A percentile compares a stretch with the other conserved stretches of the same genome.
Conservation (phyloP, 83 land plant genomes). For the Larix sibirica region DNA sequence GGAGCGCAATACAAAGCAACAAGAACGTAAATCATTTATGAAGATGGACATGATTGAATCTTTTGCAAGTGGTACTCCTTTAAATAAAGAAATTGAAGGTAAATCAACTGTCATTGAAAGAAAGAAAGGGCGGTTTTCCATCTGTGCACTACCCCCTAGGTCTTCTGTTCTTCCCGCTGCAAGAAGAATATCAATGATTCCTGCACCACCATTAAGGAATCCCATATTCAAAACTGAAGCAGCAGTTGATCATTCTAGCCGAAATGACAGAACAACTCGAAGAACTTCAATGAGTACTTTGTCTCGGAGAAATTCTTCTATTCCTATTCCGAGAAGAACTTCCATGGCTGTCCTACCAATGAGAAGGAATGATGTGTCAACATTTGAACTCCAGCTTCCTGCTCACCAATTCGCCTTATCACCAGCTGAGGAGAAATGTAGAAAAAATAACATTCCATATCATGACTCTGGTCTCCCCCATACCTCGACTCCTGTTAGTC, state of each 20-base stretch:
- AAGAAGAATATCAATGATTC: constrained; percentile 14
- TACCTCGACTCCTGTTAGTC: not conserved
- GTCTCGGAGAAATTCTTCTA: not conserved
- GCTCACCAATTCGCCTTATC: not conserved
- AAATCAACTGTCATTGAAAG: not conserved
- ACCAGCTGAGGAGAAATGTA: not conserved
- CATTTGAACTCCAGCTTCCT: not conserved
- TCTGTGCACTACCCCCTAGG: not conserved
- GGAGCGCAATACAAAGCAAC: constrained; percentile 5
- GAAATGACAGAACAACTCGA: not conserved
- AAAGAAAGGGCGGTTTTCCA: constrained; percentile 8
- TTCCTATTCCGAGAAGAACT: not conserved
- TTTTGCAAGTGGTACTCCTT: not conserved
- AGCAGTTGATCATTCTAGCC: not conserved
- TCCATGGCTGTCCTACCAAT: not conserved
- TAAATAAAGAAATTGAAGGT: not conserved
- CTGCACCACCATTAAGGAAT: not conserved
- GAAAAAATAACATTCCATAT: too few relatives aligned
- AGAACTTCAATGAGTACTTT: not conserved
- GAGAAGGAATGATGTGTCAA: not conserved
- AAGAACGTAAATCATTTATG: not conserved
- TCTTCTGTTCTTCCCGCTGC: not conserved
- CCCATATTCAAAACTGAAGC: not conserved
- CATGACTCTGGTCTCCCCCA: too few relatives aligned
- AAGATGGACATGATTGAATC: not conserved